A percentile compares a stretch with the other conserved stretches of the same genome.
Evolutionary conservation across 495 filamentous ascomycete species (phyloP).

Genomic region (Aspergillus leporis): DNA sequence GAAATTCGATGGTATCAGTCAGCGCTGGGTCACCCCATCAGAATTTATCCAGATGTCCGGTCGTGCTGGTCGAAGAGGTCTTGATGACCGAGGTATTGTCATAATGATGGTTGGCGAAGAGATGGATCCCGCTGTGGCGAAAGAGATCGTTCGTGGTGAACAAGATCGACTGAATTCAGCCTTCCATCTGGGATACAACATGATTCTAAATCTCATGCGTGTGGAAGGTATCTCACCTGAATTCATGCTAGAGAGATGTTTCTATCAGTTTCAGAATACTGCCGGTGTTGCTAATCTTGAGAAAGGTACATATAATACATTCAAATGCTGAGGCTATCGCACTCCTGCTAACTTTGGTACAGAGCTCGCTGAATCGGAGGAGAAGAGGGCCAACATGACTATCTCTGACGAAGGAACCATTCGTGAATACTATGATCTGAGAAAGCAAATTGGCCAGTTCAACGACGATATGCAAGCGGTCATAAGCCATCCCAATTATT

Average conservation of each 20-base stretch:
- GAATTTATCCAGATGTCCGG: conserved; percentile 99
- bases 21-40: conserved; percentile 86
- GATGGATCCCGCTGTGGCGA: conserved; percentile 92
- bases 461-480: conserved; percentile 83
- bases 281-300: conserved; percentile 81
- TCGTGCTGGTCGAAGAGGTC: conserved; percentile 90
- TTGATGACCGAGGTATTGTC: conserved; percentile 97
- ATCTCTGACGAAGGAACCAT: conserved; percentile 85
- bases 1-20: conserved; percentile 85
- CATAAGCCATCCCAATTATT: conserved; percentile 86
- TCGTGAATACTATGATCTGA: conserved; percentile 86
- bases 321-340: background rate
- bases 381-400: conserved; percentile 64
- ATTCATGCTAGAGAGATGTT: conserved; percentile 94
- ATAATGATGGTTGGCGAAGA: conserved; percentile 99
- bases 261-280: conserved; percentile 96
- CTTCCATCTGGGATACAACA: conserved; percentile 98
- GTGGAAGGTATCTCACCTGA: conserved; percentile 96
- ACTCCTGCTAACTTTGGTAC: conserved; percentile 25
- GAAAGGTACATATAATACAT: conserved; percentile 45
- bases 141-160: conserved; percentile 91
- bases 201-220: conserved; percentile 94
- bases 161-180: conserved; percentile 97
- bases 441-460: conserved; percentile 78
- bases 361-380: conserved; percentile 74